These are phyloP conservation scores for Skeletonema tropicum DNA, from an alignment of 108 stramenopile species.

Conservation along the genomic window DNA sequence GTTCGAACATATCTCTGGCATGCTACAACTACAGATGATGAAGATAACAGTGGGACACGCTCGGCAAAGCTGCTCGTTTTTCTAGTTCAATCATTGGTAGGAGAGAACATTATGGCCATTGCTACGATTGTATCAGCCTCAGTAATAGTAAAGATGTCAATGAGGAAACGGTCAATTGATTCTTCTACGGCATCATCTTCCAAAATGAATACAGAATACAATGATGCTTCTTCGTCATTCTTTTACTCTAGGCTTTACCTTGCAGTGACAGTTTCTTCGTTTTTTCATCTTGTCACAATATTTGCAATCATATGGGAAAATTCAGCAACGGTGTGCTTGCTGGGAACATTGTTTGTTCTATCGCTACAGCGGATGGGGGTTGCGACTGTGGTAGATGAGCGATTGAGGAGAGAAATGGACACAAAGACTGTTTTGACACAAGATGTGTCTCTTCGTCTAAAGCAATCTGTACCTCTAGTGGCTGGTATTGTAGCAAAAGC, in stretches of 20 bases:
- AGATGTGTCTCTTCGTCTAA: background rate
- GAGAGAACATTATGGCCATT: slow-evolving; percentile 2
- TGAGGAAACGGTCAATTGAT: background rate
- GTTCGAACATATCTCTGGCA: slow-evolving; percentile 14
- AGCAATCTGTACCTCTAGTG: background rate
- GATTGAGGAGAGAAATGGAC: background rate
- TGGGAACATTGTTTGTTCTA: slow-evolving; percentile 38
- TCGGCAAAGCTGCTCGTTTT: background rate
- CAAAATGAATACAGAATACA: background rate
- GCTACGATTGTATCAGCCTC: background rate
- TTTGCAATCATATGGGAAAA: slow-evolving; percentile 67
- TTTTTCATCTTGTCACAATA: slow-evolving; percentile 52
- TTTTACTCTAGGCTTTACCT: slow-evolving; percentile 44
- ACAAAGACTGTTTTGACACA: background rate
- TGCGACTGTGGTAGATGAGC: slow-evolving; percentile 29
- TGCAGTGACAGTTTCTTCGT: slow-evolving; percentile 39
- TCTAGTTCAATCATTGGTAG: background rate
- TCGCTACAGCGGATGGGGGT: slow-evolving; percentile 39
- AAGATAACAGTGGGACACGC: background rate
- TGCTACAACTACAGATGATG: background rate
- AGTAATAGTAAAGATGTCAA: background rate
- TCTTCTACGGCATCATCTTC: background rate
- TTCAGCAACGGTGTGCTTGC: slow-evolving; percentile 37
- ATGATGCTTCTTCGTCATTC: background rate
- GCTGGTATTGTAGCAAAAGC: background rate